phyloP scores from a whole-genome alignment of 2,329 filamentous ascomycete genomes.

The Penicillium brevicompactum region DNA sequence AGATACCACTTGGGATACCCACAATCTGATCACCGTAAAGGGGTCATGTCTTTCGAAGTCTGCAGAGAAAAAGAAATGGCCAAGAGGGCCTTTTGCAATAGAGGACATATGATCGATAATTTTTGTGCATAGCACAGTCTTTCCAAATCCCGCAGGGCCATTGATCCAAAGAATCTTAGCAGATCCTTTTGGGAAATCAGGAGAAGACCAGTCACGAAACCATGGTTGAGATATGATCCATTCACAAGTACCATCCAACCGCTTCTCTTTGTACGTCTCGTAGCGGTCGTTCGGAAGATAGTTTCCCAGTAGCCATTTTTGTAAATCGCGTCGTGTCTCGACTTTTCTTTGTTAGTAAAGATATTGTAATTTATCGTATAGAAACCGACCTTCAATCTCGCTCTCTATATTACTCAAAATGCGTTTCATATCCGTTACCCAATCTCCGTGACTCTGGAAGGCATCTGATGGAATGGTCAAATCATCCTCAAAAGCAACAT shows the following conservation, averaged over 20 bases:
- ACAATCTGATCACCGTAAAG: conserved; percentile 2
- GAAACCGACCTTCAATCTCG: conserved; percentile 4
- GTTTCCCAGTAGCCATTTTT: conserved; percentile 3
- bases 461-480: no score
- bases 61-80: conserved; percentile 6
- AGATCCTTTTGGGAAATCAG: not conserved
- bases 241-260: conserved; percentile 1
- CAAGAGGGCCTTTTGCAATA: not conserved
- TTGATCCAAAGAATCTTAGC: conserved; percentile 10
- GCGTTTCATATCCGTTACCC: no score
- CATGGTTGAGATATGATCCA: conserved; percentile 1
- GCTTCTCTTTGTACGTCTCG: not conserved
- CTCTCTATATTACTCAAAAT: conserved; percentile 2
- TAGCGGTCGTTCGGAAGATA: not conserved
- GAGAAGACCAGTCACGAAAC: conserved; percentile 4
- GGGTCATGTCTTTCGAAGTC: conserved; percentile 3
- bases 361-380: not conserved
- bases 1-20: conserved; percentile 3
- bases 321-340: conserved; percentile 2
- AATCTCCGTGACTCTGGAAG: no score
- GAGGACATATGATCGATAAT: conserved; percentile 1
- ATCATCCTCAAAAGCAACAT: no score
- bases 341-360: not conserved
- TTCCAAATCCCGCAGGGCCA: conserved; percentile 10
- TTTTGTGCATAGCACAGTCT: conserved; percentile 7